Conservation (phyloP, 148 eudicot genomes). For the Chenopodium suecicum region DNA sequence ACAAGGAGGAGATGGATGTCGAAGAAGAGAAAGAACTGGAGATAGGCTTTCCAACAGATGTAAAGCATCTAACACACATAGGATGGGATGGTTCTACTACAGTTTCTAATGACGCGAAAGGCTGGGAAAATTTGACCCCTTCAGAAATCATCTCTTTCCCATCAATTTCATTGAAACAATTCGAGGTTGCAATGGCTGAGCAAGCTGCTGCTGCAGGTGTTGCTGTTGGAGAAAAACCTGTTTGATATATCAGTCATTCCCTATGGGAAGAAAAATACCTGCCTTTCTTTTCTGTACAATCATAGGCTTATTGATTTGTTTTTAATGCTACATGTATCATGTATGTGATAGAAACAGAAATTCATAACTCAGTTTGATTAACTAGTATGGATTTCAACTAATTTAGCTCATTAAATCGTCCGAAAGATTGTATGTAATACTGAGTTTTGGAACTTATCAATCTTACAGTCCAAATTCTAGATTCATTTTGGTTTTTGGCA, state of each 20-base stretch:
- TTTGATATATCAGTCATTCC: neutral
- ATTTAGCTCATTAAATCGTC: neutral
- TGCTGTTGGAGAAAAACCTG: neutral
- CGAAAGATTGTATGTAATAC: constrained; percentile 1
- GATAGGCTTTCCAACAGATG: constrained; percentile 88
- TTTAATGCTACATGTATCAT: neutral
- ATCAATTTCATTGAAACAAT: constrained; percentile 63
- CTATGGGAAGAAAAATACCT: neutral
- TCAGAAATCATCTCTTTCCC: constrained; percentile 57
- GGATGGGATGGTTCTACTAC: constrained; percentile 83
- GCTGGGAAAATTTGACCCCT: constrained; percentile 45
- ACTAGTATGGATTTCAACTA: constrained; percentile 5
- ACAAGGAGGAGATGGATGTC: constrained; percentile 47
- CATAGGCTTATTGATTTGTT: neutral
- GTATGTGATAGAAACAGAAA: too few species aligned
- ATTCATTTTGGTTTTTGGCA: too few species aligned
- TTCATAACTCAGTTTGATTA: neutral
- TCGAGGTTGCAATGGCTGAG: constrained; percentile 72
- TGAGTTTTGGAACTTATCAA: neutral
- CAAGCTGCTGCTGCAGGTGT: constrained; percentile 39
- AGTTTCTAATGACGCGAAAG: constrained; percentile 25
- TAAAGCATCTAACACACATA: constrained; percentile 85
- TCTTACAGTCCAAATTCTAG: neutral
- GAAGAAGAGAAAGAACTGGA: constrained; percentile 63
- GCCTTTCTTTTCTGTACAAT: neutral